Conservation (phyloP, 352 stramenopile species). For the Ophiocytium majus region DNA sequence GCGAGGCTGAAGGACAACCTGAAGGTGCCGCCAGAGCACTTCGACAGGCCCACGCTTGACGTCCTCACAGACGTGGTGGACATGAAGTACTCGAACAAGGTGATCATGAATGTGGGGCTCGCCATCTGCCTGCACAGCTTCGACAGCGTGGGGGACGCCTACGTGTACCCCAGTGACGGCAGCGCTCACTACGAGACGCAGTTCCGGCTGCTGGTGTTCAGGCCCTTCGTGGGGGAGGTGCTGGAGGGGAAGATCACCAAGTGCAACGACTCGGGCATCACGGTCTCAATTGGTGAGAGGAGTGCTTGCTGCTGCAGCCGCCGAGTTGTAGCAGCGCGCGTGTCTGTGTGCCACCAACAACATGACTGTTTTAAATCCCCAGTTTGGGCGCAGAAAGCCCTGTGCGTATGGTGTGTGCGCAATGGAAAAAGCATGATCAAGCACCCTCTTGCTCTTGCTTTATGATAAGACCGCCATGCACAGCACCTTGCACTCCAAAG, state of each 20-base stretch:
- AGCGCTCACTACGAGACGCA: constrained; percentile 57
- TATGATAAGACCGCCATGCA: too few relatives aligned
- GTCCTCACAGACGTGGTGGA: constrained; percentile 49
- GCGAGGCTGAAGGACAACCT: constrained; percentile 42
- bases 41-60: constrained; percentile 31
- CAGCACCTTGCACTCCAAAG: too few relatives aligned
- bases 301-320: too few relatives aligned
- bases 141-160: constrained; percentile 56
- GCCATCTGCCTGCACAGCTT: constrained; percentile 58
- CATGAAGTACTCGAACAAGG: constrained; percentile 52
- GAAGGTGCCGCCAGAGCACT: constrained; percentile 32
- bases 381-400: too few relatives aligned
- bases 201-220: constrained; percentile 60
- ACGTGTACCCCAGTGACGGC: constrained; percentile 60
- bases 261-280: constrained; percentile 52
- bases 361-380: too few relatives aligned
- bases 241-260: constrained; percentile 50
- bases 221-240: constrained; percentile 59
- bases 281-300: constrained; percentile 28
- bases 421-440: too few relatives aligned
- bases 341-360: too few relatives aligned
- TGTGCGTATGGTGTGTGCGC: too few relatives aligned
- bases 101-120: constrained; percentile 60
- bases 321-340: too few relatives aligned
- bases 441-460: too few relatives aligned